A percentile compares a stretch with the other conserved stretches of the same genome.
Evolutionary conservation across 371 early-diverging fungal genomes (phyloP).

Genomic region (Mucor plumbeus): DNA sequence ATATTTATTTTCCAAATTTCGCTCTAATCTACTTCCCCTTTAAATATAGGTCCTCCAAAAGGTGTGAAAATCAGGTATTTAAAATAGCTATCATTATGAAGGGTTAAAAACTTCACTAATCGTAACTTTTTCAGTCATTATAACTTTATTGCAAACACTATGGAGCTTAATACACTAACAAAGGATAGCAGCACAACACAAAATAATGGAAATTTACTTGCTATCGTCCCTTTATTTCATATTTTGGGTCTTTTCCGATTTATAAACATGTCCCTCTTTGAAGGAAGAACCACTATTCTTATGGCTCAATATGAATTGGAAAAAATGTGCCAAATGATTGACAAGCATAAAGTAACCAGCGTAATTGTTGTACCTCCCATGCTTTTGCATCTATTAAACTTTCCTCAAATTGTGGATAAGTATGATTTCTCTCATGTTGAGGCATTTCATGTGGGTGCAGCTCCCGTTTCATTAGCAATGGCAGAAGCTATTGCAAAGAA

Average conservation of each 20-base stretch:
- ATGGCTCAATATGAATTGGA: slow-evolving; percentile 44
- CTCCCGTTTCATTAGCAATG: slow-evolving; percentile 54
- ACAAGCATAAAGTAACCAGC: slow-evolving; percentile 61
- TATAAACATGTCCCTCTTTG: slow-evolving; percentile 9
- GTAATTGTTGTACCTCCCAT: slow-evolving; percentile 75
- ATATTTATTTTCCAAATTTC: no score
- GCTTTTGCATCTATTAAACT: slow-evolving; percentile 44
- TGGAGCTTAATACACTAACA: slow-evolving; percentile 9
- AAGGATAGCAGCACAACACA: background rate
- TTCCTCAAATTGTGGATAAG: slow-evolving; percentile 54
- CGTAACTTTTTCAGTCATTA: slow-evolving; percentile 15
- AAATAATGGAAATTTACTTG: slow-evolving; percentile 51
- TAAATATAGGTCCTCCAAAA: slow-evolving; percentile 14
- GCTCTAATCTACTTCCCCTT: no score
- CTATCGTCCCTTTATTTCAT: slow-evolving; percentile 82
- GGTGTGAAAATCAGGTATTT: slow-evolving; percentile 19
- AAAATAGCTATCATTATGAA: no score
- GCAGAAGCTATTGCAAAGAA: slow-evolving; percentile 1
- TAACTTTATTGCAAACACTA: slow-evolving; percentile 29
- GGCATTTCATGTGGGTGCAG: slow-evolving; percentile 69
- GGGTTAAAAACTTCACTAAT: background rate
- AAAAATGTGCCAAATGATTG: slow-evolving; percentile 55
- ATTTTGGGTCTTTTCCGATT: slow-evolving; percentile 65
- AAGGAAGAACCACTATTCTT: slow-evolving; percentile 12
- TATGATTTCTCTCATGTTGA: slow-evolving; percentile 65